Evolutionary conservation across 805 yeast species (phyloP).

Genomic region (Suhomyces xylopsoci): DNA sequence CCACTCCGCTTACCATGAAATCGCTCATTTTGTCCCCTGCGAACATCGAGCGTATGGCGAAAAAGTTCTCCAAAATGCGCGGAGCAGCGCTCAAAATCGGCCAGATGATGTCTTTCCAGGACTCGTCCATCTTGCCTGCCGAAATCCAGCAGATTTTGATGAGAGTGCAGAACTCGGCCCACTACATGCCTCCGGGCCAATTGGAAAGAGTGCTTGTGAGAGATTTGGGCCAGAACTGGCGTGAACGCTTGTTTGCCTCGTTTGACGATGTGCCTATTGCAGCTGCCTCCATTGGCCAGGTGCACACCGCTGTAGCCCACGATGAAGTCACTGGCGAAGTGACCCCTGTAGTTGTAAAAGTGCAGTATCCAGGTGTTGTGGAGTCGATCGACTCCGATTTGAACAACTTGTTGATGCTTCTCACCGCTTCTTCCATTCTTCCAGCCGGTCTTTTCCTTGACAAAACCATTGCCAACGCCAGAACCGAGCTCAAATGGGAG

Average conservation of each 20-base stretch:
- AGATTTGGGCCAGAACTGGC: slow-evolving; percentile 83
- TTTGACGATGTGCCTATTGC: slow-evolving; percentile 92
- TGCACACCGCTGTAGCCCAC: slow-evolving; percentile 74
- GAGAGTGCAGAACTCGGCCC: slow-evolving; percentile 89
- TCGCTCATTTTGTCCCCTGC: slow-evolving; percentile 69
- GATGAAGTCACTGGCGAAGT: slow-evolving; percentile 57
- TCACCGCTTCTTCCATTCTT: slow-evolving; percentile 80
- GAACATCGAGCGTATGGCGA: slow-evolving; percentile 84
- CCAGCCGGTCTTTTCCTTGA: slow-evolving; percentile 93
- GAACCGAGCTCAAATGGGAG: slow-evolving; percentile 94
- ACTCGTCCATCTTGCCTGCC: slow-evolving; percentile 74
- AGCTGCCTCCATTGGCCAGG: slow-evolving; percentile 97
- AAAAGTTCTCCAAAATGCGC: slow-evolving; percentile 87
- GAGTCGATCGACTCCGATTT: slow-evolving; percentile 91
- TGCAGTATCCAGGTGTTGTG: slow-evolving; percentile 96
- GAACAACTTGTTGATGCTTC: slow-evolving; percentile 73
- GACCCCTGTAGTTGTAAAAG: slow-evolving; percentile 84
- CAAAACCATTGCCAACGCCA: slow-evolving; percentile 87
- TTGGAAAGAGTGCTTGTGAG: slow-evolving; percentile 66
- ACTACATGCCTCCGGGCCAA: slow-evolving; percentile 94
- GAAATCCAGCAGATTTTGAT: slow-evolving; percentile 79
- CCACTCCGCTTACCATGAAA: slow-evolving; percentile 46
- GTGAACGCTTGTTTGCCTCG: slow-evolving; percentile 55
- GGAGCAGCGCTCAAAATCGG: slow-evolving; percentile 99
- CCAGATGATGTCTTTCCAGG: slow-evolving; percentile 96